Conservation (phyloP, 345 rosid genomes). For the Turritis glabra region DNA sequence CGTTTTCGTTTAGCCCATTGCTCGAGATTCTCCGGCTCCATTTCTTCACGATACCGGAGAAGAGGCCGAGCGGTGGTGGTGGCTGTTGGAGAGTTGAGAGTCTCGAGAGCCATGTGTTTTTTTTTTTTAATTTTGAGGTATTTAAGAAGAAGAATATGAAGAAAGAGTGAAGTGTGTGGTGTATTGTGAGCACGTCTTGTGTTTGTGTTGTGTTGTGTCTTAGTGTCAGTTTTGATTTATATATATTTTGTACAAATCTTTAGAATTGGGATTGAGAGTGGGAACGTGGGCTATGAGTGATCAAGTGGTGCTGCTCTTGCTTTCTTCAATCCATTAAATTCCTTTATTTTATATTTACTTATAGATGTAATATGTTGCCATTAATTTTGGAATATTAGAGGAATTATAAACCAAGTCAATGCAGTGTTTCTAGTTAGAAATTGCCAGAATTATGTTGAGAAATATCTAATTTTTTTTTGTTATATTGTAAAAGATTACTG, state of each 20-base stretch:
- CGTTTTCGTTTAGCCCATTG: constrained; percentile 87
- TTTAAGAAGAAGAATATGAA: constrained; percentile 14
- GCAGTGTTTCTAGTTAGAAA: constrained; percentile 19
- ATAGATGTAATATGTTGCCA: constrained; percentile 14
- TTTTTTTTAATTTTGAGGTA: background rate
- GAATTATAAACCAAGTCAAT: constrained; percentile 29
- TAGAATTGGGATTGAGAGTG: constrained; percentile 37
- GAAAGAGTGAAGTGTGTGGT: constrained; percentile 45
- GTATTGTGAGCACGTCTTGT: constrained; percentile 45
- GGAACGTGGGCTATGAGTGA: constrained; percentile 47
- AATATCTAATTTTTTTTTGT: background rate
- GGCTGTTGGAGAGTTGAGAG: constrained; percentile 60
- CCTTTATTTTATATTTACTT: constrained; percentile 7
- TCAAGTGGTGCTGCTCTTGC: constrained; percentile 45
- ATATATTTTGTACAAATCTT: constrained; percentile 11
- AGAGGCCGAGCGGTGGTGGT: constrained; percentile 42
- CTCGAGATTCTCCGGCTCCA: constrained; percentile 49
- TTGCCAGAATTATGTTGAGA: background rate
- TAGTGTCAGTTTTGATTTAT: constrained; percentile 14
- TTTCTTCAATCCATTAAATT: constrained; percentile 32
- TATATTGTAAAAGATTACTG: background rate
- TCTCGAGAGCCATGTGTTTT: constrained; percentile 51
- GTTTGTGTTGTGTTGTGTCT: constrained; percentile 23
- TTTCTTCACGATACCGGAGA: constrained; percentile 45
- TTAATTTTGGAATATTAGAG: constrained; percentile 14